phyloP scores from a whole-genome alignment of 2,329 filamentous ascomycete species.

The Metarhizium rileyi region DNA sequence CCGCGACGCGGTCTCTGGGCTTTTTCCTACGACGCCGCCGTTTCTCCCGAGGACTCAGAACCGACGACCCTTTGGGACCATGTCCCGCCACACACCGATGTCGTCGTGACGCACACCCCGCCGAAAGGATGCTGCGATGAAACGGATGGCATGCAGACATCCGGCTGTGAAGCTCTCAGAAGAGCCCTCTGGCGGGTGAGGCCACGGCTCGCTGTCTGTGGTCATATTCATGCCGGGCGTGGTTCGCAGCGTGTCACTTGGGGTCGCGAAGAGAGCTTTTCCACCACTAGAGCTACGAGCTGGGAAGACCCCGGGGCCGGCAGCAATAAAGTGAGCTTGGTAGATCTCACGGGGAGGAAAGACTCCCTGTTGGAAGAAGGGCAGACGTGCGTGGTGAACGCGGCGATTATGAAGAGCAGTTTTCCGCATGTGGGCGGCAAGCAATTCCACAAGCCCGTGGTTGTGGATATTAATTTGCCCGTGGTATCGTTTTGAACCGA shows the following conservation, averaged over 20 bases:
- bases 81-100: slow-evolving; percentile 52
- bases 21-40: slow-evolving; percentile 47
- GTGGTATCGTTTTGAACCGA: slow-evolving; percentile 25
- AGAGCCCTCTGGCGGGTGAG: slow-evolving; percentile 49
- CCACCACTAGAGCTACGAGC: slow-evolving; percentile 30
- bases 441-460: slow-evolving; percentile 66
- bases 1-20: slow-evolving; percentile 51
- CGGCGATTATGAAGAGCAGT: slow-evolving; percentile 60
- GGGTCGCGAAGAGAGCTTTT: slow-evolving; percentile 37
- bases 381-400: slow-evolving; percentile 75
- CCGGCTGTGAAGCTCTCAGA: slow-evolving; percentile 52
- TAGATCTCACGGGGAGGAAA: slow-evolving; percentile 46
- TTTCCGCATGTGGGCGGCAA: slow-evolving; percentile 54
- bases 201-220: slow-evolving; percentile 57
- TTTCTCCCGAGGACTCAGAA: slow-evolving; percentile 10
- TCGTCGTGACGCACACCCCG: slow-evolving; percentile 64
- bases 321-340: slow-evolving; percentile 48
- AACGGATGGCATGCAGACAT: slow-evolving; percentile 24
- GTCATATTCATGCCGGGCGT: slow-evolving; percentile 61
- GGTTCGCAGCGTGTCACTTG: slow-evolving; percentile 55
- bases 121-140: slow-evolving; percentile 50
- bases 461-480: slow-evolving; percentile 71
- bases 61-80: slow-evolving; percentile 44
- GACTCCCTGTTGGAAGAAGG: slow-evolving; percentile 10
- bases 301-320: slow-evolving; percentile 52